Evolutionary conservation across 2,329 filamentous ascomycete genomes (phyloP), one percentile per base, ranked within the genome.

Genomic region (Annulohypoxylon truncatum): DNA sequence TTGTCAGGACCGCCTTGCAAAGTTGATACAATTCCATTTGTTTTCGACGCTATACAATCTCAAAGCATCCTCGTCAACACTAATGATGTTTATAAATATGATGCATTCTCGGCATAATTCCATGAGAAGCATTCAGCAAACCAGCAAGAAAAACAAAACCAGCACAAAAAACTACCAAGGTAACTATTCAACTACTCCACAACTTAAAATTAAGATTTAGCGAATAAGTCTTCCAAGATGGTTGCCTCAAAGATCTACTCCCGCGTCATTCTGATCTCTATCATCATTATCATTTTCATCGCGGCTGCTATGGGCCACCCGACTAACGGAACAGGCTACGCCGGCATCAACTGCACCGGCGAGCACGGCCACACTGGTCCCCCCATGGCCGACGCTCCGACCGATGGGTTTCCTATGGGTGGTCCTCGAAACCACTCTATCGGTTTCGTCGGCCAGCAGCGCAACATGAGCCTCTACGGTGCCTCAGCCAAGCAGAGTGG

Each of bases 401-500:
- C 7, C 4, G 26, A 28, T 7, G 26, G 26, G 26, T 20, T 12
- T 26, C 12, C 12, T 2, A 22, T 42, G 2, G 15, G 15, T n/a
- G 22, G 8, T 12, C 28, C 4, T 12, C 3, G 18, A 26, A 48
- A 29, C 13, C n/a, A 26, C 13, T 33, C 26, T 12, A 8, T 55
- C 1, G 63, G 58, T 1, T 62, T 66, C 20, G 29, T 66, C n/a
- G 63, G 63, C 24, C 63, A 66, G 42, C 31, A 66, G 53, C 9
- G 53, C 1, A 51, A 62, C 15, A 9, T 18, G 26, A 51, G 47
- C 5, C 8, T 26, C 13, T 5, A 20, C 5, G 28, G 15, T 9
- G 13, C 26, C 20, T 44, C 50, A 10, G 12, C 9, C 6, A 29
- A 42, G 40, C 40, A 56, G 42, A 10, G 31, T 9, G 52, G 20